Base-by-base conservation (phyloP, 192 early-diverging fungal genomes). In the Piromyces finnis region DNA sequence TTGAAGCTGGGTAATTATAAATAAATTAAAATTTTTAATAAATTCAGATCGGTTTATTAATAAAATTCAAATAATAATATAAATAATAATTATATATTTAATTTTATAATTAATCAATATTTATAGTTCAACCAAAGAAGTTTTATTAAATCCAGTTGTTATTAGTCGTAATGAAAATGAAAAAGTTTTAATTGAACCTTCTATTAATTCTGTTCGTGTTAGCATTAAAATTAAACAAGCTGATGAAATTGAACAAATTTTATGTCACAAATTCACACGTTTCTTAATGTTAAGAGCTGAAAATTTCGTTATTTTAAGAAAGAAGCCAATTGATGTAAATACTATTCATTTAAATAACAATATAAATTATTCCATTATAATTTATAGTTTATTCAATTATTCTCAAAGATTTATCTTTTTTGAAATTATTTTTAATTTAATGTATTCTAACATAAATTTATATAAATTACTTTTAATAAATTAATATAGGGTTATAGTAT, bases 221-320 rank as follows among this genome's bases (percentile, higher is more conserved):
- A 93, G 91, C 83, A 99, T 99, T 82, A 93, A 93, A 29, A 96
- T 99, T 85, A 99, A 99, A 85, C 96, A 99, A 87, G 95, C 95
- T 6, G 96, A 99, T 87, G 97, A 99, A 77, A 94, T 97, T 79
- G 97, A 99, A 84, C 87, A 92, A 27, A 94, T 99, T 79, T 82
- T 99, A 81, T 94, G 93, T 79, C 95, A 97, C 88, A 95, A 96
- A 85, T 97, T 99, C 82, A 96, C 96, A n/a, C 90, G 97, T 68
- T 99, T 99, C 88, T 85, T 99, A 86, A 99, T 94, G 93, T 89
- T 95, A 89, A 91, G 97, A 77, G 97, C 97, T 27, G 97, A 99
- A 83, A 95, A 88, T 88, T 99, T 99, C 90, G 88, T 96, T 35
- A 94, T 99, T 82, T 87, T 99, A 59, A 86, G 97, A 28, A 87